phyloP scores from a whole-genome alignment of 2,329 filamentous ascomycete species.

The Ceratocystis eucalypticola region DNA sequence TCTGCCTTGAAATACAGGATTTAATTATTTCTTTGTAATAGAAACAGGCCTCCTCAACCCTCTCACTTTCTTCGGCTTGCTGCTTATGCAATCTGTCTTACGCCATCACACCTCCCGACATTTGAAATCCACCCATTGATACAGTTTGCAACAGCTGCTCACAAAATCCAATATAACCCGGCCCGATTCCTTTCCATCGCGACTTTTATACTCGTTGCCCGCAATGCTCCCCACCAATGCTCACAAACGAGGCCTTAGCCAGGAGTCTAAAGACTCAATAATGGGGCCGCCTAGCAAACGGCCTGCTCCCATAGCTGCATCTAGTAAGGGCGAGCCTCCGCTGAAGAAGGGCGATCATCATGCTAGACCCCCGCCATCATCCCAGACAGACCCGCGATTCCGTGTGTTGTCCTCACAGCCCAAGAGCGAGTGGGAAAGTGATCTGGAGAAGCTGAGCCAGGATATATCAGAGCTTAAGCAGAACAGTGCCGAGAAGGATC shows the following conservation, averaged over 20 bases:
- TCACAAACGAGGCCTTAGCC: conserved; percentile 60
- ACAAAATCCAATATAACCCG: background rate
- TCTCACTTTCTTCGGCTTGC: background rate
- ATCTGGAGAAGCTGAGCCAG: conserved; percentile 90
- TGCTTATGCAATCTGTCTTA: background rate
- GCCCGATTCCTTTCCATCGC: background rate
- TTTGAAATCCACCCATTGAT: background rate
- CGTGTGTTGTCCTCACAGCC: conserved; percentile 60
- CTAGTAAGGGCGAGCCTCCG: background rate
- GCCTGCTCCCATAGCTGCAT: background rate
- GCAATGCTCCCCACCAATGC: conserved; percentile 39
- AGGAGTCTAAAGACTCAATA: conserved; percentile 40
- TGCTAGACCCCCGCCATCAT: conserved; percentile 27
- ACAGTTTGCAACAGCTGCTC: background rate
- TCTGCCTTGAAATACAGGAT: background rate
- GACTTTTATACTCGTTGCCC: background rate
- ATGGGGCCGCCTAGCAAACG: background rate
- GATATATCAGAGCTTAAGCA: conserved; percentile 77
- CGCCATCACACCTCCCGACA: background rate
- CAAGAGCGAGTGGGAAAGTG: conserved; percentile 86
- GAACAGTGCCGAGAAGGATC: conserved; percentile 82
- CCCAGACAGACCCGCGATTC: conserved; percentile 40
- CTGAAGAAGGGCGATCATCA: background rate
- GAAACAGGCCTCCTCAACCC: too few relatives aligned
- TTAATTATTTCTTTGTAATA: background rate